Conservation (phyloP, 305 asterid genomes). For the Solanum hybrid region DNA sequence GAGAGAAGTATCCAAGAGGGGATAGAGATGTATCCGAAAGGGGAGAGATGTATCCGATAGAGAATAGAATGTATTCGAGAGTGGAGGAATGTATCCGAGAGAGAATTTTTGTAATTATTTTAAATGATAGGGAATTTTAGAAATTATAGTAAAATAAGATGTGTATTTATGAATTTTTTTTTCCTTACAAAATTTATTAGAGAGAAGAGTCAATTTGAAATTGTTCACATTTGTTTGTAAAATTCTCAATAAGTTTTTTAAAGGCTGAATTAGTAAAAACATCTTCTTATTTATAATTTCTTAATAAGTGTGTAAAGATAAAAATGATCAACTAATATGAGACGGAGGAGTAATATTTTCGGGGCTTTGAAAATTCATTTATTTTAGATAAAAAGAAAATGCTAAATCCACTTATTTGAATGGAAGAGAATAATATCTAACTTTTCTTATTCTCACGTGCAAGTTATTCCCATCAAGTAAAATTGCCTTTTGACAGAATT, state of each 20-base stretch:
- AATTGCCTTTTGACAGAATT: neutral
- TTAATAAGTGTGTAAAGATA: too few species aligned
- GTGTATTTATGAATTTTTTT: too few species aligned
- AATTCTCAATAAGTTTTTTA: too few species aligned
- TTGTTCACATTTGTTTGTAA: neutral
- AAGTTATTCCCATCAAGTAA: neutral
- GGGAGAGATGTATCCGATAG: too few species aligned
- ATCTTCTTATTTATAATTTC: too few species aligned
- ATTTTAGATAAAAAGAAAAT: neutral
- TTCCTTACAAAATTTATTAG: neutral
- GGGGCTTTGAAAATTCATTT: neutral
- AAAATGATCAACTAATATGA: neutral
- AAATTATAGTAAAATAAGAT: too few species aligned
- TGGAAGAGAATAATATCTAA: neutral
- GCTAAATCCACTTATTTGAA: neutral
- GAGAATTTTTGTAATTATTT: neutral
- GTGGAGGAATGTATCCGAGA: neutral
- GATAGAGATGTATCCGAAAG: too few species aligned
- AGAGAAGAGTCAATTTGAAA: neutral
- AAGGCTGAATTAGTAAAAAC: neutral
- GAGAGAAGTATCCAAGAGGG: neutral
- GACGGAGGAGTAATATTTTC: too few species aligned
- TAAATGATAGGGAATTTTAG: too few species aligned
- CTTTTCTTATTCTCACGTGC: neutral
- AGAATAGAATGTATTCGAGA: accelerated